A percentile compares a stretch with the other conserved stretches of the same genome.
phyloP scores from a whole-genome alignment of 1,139 yeast genomes.

The Groenewaldozyma sp. region DNA sequence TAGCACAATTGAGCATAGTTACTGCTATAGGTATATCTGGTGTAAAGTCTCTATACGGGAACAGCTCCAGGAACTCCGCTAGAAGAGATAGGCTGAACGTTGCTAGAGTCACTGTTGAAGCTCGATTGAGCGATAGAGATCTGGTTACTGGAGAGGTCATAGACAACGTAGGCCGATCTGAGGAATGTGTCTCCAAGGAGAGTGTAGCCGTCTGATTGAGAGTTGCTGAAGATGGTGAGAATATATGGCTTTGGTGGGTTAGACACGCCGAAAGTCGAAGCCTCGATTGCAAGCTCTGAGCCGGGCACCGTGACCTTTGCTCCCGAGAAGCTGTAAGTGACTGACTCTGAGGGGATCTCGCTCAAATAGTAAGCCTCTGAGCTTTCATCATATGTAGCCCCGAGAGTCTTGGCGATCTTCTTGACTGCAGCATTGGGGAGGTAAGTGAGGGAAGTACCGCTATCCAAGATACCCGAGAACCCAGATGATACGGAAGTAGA shows the following conservation, averaged over 20 bases:
- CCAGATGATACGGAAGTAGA: slow-evolving; percentile 20
- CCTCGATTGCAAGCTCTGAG: slow-evolving; percentile 24
- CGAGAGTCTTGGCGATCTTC: slow-evolving; percentile 12
- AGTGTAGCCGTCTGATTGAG: slow-evolving; percentile 19
- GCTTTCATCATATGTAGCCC: slow-evolving; percentile 11
- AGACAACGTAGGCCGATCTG: slow-evolving; percentile 67
- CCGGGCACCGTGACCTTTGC: slow-evolving; percentile 36
- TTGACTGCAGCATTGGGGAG: slow-evolving; percentile 15
- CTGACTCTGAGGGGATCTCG: slow-evolving; percentile 6
- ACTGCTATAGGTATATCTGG: background rate
- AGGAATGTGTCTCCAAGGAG: slow-evolving; percentile 69
- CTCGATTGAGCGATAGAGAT: slow-evolving; percentile 59
- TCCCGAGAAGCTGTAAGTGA: slow-evolving; percentile 36
- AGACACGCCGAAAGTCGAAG: slow-evolving; percentile 37
- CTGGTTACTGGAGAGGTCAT: slow-evolving; percentile 54
- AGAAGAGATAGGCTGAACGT: slow-evolving; percentile 12
- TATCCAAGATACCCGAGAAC: slow-evolving; percentile 6
- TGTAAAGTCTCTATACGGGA: slow-evolving; percentile 1
- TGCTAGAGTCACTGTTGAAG: slow-evolving; percentile 16
- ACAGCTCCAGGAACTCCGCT: slow-evolving; percentile 12
- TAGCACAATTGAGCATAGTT: background rate
- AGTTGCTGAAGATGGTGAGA: slow-evolving; percentile 18
- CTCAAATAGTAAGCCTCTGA: slow-evolving; percentile 9
- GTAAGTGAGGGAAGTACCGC: slow-evolving; percentile 12
- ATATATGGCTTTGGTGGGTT: slow-evolving; percentile 13